Base-by-base conservation (phyloP, 1,139 yeast genomes). In the Magnusiomyces suaveolens region DNA sequence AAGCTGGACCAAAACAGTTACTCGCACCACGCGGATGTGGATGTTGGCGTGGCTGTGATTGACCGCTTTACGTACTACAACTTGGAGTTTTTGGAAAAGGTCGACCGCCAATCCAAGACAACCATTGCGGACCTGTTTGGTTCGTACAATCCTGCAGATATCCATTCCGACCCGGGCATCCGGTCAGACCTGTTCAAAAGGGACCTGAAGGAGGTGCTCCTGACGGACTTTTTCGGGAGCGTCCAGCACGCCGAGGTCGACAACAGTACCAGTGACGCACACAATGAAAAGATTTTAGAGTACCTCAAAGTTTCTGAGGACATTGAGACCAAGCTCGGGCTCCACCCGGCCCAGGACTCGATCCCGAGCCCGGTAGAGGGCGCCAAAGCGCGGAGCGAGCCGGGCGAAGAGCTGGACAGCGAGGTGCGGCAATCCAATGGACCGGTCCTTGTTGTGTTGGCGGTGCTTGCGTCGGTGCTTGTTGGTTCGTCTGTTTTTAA, bases 11-110 rank as follows among this genome's bases (percentile, higher is more conserved):
- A 94, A 69, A 84, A 92, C 53, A 87, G 96, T 1, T 92, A 90
- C 67, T 89, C 97, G 1, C 97, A 92, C 66, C 96, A 89, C 68
- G 88, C 97, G 1, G 99, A 92, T 66, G 80, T 84, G 59, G 97
- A 92, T 64, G 82, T 92, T 52, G 99, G 99, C 2, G 98, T 94
- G 54, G 97, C 98, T 0, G 97, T 92, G 14, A 92, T 92, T 66
- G 99, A 92, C 69, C 75, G 98, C 62, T 92, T 92, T 70, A 92
- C 99, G 0, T 90, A 89, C 69, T 89, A 82, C 70, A 90, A 90
- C 49, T 76, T 94, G 64, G 97, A 90, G 57, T 94, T 83, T 65
- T 77, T 94, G 66, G 99, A 92, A 70, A 63, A 70, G 47, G 81
- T 89, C 44, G 83, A 85, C 56, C 84, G 83, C 69, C 83, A 82